Evolutionary conservation across 1,284 basidiomycete genomes (phyloP), one percentile per base, ranked within the genome.

Genomic region (Calocybe gambosa): DNA sequence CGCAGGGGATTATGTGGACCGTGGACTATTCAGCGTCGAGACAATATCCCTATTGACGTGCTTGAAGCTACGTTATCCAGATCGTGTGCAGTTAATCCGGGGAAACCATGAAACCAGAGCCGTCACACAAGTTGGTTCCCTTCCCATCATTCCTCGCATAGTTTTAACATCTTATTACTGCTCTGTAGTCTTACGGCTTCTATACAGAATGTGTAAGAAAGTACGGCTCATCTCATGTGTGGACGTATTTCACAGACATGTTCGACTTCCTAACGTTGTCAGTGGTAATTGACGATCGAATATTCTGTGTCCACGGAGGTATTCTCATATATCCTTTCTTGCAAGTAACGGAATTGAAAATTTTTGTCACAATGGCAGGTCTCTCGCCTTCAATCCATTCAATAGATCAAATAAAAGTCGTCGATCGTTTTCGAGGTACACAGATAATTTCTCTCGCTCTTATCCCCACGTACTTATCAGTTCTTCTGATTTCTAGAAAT

Each of bases 201-300:
- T 99, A 99, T 68, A 89, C 93, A 26, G 96, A 99, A 75, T 99
- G 96, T 62, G 85, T 93, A 35, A 81, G 95, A 42, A 99, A 99
- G 71, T 99, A 99, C 62, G 95, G 94, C 48, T 87, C 89, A 2
- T 84, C 93, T 20, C 89, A 91, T 57, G 95, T 98, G 33, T 99
- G 96, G 96, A 94, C 92, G 31, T 98, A 98, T 67, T 99, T 99
- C 62, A 99, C 96, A 50, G 96, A 99, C 71, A 98, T 99, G 96
- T 99, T 99, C 67, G 96, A 99, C 74, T 99, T 95, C 68, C 70
- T 99, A 54, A 99, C 96, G 5, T 74, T 99, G 42, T 93, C 90
- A 29, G 94, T 96, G 48, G 95, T 99, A 50, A 98, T 99, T 60
- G 96, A 99, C 70, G 92, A 99, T 72, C 87, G 86, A 60, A 98